Conservation (phyloP, 2,329 filamentous ascomycete genomes). For the Pseudocercospora cruenta region DNA sequence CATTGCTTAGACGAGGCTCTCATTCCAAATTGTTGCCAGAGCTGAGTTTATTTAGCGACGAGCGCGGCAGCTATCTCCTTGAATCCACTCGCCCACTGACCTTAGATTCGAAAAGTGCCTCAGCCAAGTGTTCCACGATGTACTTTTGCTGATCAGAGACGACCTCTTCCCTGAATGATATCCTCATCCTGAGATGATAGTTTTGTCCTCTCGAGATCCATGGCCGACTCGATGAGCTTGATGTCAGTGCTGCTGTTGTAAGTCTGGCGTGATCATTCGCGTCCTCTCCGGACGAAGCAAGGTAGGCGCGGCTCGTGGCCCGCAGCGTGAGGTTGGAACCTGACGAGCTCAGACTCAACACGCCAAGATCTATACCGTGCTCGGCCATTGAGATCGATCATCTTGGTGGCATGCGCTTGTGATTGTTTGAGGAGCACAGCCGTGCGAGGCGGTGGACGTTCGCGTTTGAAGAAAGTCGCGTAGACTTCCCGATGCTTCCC, state of each 20-base stretch:
- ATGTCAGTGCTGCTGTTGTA: constrained; percentile 12
- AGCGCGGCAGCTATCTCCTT: background rate
- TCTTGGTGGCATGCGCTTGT: constrained; percentile 9
- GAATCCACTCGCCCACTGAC: constrained; percentile 3
- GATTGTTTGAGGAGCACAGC: background rate
- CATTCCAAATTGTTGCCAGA: constrained; percentile 29
- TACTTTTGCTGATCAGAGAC: background rate
- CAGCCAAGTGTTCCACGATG: constrained; percentile 15
- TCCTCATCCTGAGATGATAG: constrained; percentile 36
- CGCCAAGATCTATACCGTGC: constrained; percentile 14
- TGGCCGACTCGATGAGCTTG: constrained; percentile 3
- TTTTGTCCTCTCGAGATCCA: constrained; percentile 42
- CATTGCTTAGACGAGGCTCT: constrained; percentile 13
- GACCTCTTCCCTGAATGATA: background rate
- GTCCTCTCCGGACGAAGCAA: constrained; percentile 29
- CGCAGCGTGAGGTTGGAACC: constrained; percentile 26
- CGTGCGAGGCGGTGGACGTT: background rate
- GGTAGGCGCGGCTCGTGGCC: constrained; percentile 25
- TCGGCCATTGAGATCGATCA: constrained; percentile 13
- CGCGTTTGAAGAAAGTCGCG: background rate
- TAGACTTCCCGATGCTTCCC: background rate
- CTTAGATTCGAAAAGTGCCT: constrained; percentile 13
- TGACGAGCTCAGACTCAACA: constrained; percentile 13
- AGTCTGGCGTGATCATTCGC: constrained; percentile 11
- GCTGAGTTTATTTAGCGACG: constrained; percentile 18